These are phyloP conservation scores for Psidium guajava DNA, from an alignment of 345 rosid genomes.

Conservation along the genomic window DNA sequence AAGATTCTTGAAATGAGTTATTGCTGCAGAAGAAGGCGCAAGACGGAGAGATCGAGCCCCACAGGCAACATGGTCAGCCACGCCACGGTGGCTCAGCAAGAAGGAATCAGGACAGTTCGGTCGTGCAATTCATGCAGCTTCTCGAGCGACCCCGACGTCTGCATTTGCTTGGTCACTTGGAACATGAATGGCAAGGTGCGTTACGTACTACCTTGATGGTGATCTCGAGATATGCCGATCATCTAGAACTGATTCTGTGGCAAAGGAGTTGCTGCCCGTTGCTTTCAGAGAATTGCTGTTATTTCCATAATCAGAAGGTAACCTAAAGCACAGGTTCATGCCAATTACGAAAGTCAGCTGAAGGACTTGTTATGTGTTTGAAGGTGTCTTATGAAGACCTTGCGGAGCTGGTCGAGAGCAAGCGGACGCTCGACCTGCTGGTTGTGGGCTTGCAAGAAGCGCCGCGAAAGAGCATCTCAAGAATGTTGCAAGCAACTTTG, in stretches of 20 bases:
- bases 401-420: conserved; percentile 29
- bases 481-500: conserved; percentile 23
- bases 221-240: neutral
- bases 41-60: neutral
- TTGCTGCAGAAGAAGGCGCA: neutral
- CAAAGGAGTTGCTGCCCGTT: neutral
- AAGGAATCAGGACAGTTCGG: conserved; percentile 42
- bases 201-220: neutral
- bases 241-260: neutral
- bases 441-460: conserved; percentile 46
- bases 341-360: too few species aligned
- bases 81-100: neutral
- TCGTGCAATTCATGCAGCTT: conserved; percentile 29
- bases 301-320: neutral
- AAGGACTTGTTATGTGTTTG: neutral
- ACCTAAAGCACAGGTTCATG: neutral
- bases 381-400: conserved; percentile 29
- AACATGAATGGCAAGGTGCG: conserved; percentile 72
- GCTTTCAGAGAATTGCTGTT: neutral
- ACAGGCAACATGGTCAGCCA: neutral
- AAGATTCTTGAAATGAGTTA: neutral
- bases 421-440: conserved; percentile 27
- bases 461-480: conserved; percentile 18
- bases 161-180: conserved; percentile 66
- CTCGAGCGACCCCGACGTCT: conserved; percentile 37